Base-by-base conservation (phyloP, 2,329 filamentous ascomycete genomes). In the Acephala macrosclerotiorum region DNA sequence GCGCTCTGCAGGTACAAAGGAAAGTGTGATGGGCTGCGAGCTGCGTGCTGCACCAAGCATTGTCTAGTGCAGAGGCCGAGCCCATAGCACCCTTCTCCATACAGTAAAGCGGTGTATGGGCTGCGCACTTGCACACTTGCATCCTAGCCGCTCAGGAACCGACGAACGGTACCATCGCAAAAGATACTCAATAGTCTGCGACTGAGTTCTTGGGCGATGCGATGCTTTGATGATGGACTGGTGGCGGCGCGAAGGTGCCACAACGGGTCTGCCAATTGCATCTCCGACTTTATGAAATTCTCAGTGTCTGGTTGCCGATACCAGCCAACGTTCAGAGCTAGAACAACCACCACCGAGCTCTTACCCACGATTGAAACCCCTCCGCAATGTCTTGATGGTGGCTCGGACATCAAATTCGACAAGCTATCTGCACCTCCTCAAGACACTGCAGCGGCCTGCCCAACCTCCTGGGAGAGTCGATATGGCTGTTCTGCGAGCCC, bases 1-100 rank as follows among this genome's bases (percentile, higher is more conserved):
- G 49, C 45, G 45, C 14, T 49, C 22, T 53, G 49, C 49, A 53
- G 49, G 49, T 25, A 49, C 45, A 25, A 49, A 22, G 38, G 45
- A n/a, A 25, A 18, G 18, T 49, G 45, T 53, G 49, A 53, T n/a
- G 49, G 20, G 11, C 22, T 29, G 20, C 20, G 12, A 42, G 38
- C 12, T 42, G 38, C 38, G 38, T n/a, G 18, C 18, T 42, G 38
- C 12, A n/a, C 38, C n/a, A n/a, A n/a, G n/a, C n/a, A n/a, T n/a
- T n/a, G 38, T 14, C 22, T 33, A 22, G 45, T 49, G 45, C 45
- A 49, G n/a, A 1, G n/a, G 45, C 45, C 40, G 40, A 42, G 40
- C n/a, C 40, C n/a, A 42, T 18, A 16, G 29, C 29, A 16, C 4
- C 40, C 14, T 18, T 42, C 16, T 18, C 16, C 40, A 42, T 1